Evolutionary conservation across 805 yeast genomes (phyloP).

Genomic region (Cyberlindnera veronae): DNA sequence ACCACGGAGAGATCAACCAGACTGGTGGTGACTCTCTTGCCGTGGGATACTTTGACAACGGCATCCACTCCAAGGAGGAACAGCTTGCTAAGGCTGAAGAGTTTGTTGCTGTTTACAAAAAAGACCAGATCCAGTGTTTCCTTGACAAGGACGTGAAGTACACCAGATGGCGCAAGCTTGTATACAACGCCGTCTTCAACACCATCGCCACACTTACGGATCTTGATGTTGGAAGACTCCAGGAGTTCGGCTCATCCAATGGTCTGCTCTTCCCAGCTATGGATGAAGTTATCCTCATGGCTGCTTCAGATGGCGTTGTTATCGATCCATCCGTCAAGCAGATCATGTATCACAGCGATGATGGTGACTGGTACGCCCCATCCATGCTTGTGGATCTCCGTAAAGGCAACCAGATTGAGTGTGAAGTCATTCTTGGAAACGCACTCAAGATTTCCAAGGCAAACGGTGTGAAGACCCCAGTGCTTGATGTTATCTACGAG

Average conservation of each 20-base stretch:
- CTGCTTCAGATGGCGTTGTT: conserved; percentile 62
- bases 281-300: conserved; percentile 62
- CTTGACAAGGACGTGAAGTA: conserved; percentile 44
- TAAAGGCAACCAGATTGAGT: conserved; percentile 65
- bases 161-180: conserved; percentile 62
- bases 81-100: conserved; percentile 35
- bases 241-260: conserved; percentile 40
- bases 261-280: conserved; percentile 53
- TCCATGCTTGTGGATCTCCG: conserved; percentile 70
- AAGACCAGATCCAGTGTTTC: conserved; percentile 38
- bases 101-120: conserved; percentile 44
- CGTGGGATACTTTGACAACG: conserved; percentile 48
- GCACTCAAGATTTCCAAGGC: conserved; percentile 48
- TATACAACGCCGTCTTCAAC: conserved; percentile 68
- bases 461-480: conserved; percentile 51
- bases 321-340: conserved; percentile 49
- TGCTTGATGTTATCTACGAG: conserved; percentile 52
- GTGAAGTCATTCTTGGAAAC: conserved; percentile 71
- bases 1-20: conserved; percentile 43
- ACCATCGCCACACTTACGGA: conserved; percentile 57
- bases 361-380: conserved; percentile 57
- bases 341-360: conserved; percentile 53
- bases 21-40: conserved; percentile 40
- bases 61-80: conserved; percentile 24
- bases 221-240: conserved; percentile 55